Conservation (phyloP, 2,329 filamentous ascomycete genomes). For the Tolypocladium pustulatum region DNA sequence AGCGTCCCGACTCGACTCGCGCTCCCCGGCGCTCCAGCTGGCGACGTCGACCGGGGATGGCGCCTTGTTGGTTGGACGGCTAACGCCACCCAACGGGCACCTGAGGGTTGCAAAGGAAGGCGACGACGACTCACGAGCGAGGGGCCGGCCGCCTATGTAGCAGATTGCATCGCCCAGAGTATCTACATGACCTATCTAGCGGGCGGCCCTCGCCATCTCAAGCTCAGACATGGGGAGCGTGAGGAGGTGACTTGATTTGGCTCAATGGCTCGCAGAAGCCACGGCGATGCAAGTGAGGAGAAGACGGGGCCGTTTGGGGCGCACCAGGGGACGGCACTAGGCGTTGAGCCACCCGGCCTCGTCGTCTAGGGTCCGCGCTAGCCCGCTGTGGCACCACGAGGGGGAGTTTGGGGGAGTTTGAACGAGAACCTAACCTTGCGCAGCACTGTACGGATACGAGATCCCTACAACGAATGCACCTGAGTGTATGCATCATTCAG, state of each 20-base stretch:
- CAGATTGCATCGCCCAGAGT: neutral
- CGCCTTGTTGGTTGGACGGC: neutral
- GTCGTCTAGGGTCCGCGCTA: neutral
- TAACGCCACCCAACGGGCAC: neutral
- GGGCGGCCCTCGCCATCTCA: neutral
- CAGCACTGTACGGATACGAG: too few species aligned
- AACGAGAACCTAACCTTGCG: too few species aligned
- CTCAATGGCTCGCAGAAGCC: neutral
- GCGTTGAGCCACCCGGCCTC: neutral
- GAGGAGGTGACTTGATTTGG: neutral
- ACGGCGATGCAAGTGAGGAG: neutral
- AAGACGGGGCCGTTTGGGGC: neutral
- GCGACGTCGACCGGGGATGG: neutral
- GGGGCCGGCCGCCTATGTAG: neutral
- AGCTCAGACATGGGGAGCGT: neutral
- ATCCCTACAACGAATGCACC: too few species aligned
- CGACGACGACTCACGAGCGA: neutral
- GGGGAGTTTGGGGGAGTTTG: too few species aligned
- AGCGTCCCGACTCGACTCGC: too few species aligned
- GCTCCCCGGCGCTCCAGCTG: too few species aligned
- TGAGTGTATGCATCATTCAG: too few species aligned
- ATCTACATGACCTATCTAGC: neutral
- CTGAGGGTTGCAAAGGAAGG: neutral
- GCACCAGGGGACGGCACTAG: neutral
- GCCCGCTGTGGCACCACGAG: neutral